Percentiles rank a stretch among this genome's conserved stretches.
phyloP scores from a whole-genome alignment of 2,329 filamentous ascomycete species.

The Pseudogymnoascus sp. region DNA sequence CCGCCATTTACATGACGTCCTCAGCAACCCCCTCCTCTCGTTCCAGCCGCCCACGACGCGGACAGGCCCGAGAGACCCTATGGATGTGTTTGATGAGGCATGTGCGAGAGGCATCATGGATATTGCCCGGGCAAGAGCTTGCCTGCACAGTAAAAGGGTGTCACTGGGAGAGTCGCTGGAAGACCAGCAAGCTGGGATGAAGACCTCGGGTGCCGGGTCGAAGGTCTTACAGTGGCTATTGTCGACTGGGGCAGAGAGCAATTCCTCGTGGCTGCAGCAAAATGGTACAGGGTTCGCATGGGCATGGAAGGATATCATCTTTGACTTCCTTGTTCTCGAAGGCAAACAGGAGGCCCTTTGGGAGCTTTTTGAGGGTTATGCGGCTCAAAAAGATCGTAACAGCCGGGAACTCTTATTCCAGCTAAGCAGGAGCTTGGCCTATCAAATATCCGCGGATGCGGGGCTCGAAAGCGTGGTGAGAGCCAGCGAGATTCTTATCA shows the following conservation, averaged over 20 bases:
- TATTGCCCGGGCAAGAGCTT: slow-evolving; percentile 19
- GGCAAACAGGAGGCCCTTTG: slow-evolving; percentile 21
- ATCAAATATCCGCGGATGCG: slow-evolving; percentile 7
- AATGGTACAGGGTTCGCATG: slow-evolving; percentile 14
- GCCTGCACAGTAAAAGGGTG: slow-evolving; percentile 19
- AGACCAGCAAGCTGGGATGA: slow-evolving; percentile 19
- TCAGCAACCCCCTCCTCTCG: slow-evolving; percentile 41
- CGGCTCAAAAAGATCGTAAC: not conserved
- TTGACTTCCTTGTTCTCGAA: slow-evolving; percentile 27
- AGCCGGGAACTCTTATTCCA: not conserved
- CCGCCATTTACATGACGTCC: slow-evolving; percentile 40
- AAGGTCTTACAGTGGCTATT: slow-evolving; percentile 26
- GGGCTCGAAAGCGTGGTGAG: slow-evolving; percentile 16
- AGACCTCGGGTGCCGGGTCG: slow-evolving; percentile 23
- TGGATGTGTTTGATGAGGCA: slow-evolving; percentile 25
- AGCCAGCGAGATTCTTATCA: slow-evolving; percentile 16
- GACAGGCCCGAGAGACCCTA: slow-evolving; percentile 18
- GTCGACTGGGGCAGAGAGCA: slow-evolving; percentile 21
- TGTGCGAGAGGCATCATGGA: slow-evolving; percentile 26
- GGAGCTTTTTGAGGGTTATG: slow-evolving; percentile 20
- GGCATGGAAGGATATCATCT: slow-evolving; percentile 13
- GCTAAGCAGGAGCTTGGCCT: slow-evolving; percentile 3
- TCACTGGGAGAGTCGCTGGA: slow-evolving; percentile 16
- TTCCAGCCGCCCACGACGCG: not conserved
- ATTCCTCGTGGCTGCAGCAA: slow-evolving; percentile 19